These are phyloP conservation scores for Rutidosis leptorrhynchoides DNA, from an alignment of 129 eudicot species.

Conservation along the genomic window DNA sequence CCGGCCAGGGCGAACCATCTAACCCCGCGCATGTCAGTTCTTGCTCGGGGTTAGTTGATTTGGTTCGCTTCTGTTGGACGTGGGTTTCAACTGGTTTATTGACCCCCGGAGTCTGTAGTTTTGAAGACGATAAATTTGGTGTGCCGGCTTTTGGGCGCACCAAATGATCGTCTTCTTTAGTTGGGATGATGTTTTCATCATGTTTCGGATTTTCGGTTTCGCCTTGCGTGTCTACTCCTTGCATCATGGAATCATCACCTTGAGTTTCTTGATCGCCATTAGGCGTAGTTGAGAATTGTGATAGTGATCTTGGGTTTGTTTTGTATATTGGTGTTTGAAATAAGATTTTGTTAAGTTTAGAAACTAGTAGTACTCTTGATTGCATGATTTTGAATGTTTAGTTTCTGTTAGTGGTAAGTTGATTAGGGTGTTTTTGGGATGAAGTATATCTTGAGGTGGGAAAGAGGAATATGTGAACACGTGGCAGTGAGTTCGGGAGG, in stretches of 20 bases:
- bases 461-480: not conserved
- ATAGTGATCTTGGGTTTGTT: not conserved
- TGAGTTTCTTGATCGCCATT: not conserved
- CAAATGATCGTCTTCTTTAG: constrained; percentile 34
- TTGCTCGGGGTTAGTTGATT: not conserved
- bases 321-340: constrained; percentile 6
- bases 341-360: constrained; percentile 21
- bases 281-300: not conserved
- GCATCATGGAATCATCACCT: constrained; percentile 34
- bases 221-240: constrained; percentile 35
- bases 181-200: constrained; percentile 13
- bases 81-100: constrained; percentile 42
- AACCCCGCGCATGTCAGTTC: constrained; percentile 48
- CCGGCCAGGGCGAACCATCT: constrained; percentile 61
- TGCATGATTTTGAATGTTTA: constrained; percentile 31
- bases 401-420: not conserved
- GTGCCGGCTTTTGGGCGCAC: constrained; percentile 33
- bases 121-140: constrained; percentile 37
- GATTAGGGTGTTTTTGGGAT: not conserved
- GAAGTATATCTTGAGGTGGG: not conserved
- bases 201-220: constrained; percentile 26
- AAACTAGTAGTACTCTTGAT: constrained; percentile 32
- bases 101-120: constrained; percentile 43
- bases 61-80: constrained; percentile 52
- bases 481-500: constrained; percentile 21